A percentile compares a stretch with the other conserved stretches of the same genome.
These are phyloP conservation scores for Fragaria iinumae DNA, from an alignment of 306 rosid species.

Conservation along the genomic window DNA sequence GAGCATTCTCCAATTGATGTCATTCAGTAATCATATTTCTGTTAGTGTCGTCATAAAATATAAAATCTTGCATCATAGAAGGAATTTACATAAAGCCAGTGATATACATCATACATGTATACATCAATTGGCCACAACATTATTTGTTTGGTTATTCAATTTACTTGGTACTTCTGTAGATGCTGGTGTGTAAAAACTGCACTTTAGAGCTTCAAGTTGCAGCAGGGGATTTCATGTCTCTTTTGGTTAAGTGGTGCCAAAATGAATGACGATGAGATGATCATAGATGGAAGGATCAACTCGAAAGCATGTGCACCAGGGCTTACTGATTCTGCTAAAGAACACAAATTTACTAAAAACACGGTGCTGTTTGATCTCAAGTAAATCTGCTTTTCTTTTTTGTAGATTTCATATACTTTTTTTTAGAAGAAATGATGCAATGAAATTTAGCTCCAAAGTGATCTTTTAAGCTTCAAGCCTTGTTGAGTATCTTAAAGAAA, in stretches of 20 bases:
- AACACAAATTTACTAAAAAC: not conserved
- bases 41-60: not conserved
- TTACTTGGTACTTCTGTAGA: not conserved
- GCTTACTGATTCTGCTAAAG: not conserved
- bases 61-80: not conserved
- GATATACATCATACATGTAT: not conserved
- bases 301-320: not conserved
- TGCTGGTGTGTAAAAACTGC: not conserved
- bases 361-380: not conserved
- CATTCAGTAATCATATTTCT: too few relatives aligned
- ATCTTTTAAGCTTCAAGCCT: slow-evolving; percentile 8
- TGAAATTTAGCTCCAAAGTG: not conserved
- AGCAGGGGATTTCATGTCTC: not conserved
- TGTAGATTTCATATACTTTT: not conserved
- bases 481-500: not conserved
- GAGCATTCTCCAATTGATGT: not conserved
- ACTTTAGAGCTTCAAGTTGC: slow-evolving; percentile 8
- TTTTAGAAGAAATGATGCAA: not conserved
- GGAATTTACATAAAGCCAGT: not conserved
- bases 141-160: not conserved
- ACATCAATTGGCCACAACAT: not conserved
- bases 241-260: not conserved
- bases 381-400: not conserved
- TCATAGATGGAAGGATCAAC: not conserved
- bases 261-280: not conserved